Conservation (phyloP, 1,284 basidiomycete genomes). For the Butyriboletus regius region DNA sequence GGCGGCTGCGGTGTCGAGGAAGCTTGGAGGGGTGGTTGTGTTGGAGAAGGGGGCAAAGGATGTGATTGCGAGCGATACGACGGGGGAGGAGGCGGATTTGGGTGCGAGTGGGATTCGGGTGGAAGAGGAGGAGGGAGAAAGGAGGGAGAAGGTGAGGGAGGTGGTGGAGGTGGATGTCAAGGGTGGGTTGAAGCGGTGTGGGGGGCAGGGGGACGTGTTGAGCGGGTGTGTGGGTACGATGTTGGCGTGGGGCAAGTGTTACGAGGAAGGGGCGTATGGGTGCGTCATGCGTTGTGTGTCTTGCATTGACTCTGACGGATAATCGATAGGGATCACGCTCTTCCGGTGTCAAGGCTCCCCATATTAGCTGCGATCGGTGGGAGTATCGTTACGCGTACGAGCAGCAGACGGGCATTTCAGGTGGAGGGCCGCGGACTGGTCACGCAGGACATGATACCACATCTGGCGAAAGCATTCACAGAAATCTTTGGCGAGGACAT, state of each 20-base stretch:
- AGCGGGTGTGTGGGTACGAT: constrained; percentile 82
- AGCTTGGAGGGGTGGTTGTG: constrained; percentile 81
- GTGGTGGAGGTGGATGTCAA: constrained; percentile 59
- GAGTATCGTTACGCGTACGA: constrained; percentile 78
- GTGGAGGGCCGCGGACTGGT: constrained; percentile 77
- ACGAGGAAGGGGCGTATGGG: constrained; percentile 74
- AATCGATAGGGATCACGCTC: constrained; percentile 39
- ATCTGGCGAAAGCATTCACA: constrained; percentile 67
- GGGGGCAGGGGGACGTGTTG: constrained; percentile 92
- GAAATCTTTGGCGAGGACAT: constrained; percentile 60
- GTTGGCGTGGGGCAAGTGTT: constrained; percentile 90
- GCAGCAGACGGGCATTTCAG: constrained; percentile 69
- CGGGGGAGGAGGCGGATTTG: constrained; percentile 42
- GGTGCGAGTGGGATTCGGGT: constrained; percentile 37
- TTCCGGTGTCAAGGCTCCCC: constrained; percentile 61
- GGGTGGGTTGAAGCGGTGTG: constrained; percentile 87
- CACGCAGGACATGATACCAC: constrained; percentile 80
- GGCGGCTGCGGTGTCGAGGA: constrained; percentile 60
- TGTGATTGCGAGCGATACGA: constrained; percentile 61
- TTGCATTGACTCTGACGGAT: not conserved
- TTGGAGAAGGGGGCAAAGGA: constrained; percentile 84
- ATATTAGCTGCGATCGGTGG: constrained; percentile 83
- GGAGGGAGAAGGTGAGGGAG: constrained; percentile 44
- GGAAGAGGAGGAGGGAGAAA: constrained; percentile 28
- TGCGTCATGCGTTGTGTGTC: constrained; percentile 29